Evolutionary conservation across 164 flowering plant genomes (phyloP).

Genomic region (Macadamia integrifolia): DNA sequence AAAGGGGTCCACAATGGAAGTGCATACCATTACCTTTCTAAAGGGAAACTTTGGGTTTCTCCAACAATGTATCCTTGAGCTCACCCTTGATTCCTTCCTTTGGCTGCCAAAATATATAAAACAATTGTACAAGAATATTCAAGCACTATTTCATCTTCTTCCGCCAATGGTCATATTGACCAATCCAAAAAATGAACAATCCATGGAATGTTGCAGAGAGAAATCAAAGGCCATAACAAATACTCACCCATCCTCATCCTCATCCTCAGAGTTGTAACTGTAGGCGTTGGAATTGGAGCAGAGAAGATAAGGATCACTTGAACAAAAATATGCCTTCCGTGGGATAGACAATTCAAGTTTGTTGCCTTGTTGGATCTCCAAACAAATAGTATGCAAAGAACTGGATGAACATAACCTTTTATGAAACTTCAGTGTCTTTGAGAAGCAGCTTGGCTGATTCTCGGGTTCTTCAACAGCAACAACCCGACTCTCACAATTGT

Average conservation of each 20-base stretch:
- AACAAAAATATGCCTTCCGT: slow-evolving; percentile 24
- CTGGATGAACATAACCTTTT: slow-evolving; percentile 26
- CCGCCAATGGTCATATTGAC: background rate
- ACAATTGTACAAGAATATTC: background rate
- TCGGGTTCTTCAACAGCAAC: slow-evolving; percentile 29
- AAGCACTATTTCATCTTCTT: background rate
- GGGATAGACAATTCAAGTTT: slow-evolving; percentile 33
- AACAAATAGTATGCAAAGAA: slow-evolving; percentile 22
- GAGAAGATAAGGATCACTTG: slow-evolving; percentile 28
- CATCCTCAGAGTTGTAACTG: slow-evolving; percentile 19
- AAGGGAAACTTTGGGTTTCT: slow-evolving; percentile 38
- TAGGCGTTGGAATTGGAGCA: slow-evolving; percentile 28
- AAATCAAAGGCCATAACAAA: background rate
- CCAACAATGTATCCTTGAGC: slow-evolving; percentile 48
- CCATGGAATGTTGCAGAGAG: background rate
- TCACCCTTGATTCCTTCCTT: slow-evolving; percentile 20
- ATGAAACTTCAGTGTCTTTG: slow-evolving; percentile 27
- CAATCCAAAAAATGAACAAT: too few species aligned
- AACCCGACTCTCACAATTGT: slow-evolving; percentile 7
- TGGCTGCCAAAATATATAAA: slow-evolving; percentile 23
- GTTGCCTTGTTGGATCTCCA: slow-evolving; percentile 25
- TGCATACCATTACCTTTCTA: slow-evolving; percentile 34
- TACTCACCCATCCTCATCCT: slow-evolving; percentile 31
- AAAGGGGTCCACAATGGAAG: background rate
- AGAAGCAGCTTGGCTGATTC: slow-evolving; percentile 43